Evolutionary conservation across 768 basidiomycete genomes (phyloP).

Genomic region (Filobasidium wieringae): DNA sequence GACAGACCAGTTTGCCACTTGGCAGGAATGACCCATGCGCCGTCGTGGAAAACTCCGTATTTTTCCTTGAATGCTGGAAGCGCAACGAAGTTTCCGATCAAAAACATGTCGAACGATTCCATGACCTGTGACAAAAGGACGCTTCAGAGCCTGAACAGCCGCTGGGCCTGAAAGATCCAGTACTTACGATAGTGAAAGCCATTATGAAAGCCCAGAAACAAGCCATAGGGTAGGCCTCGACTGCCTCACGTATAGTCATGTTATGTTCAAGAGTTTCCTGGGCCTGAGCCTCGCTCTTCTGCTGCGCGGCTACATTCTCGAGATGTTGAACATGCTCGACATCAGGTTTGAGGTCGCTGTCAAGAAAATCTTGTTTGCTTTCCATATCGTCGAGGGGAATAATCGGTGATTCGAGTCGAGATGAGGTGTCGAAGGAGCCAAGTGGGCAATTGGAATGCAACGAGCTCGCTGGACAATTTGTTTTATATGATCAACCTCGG

Average conservation of each 20-base stretch:
- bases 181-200: conserved; percentile 9
- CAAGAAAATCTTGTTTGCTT: too few relatives aligned
- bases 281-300: not conserved
- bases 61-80: conserved; percentile 30
- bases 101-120: conserved; percentile 27
- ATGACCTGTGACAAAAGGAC: conserved; percentile 18
- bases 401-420: too few relatives aligned
- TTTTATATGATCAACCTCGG: too few relatives aligned
- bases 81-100: conserved; percentile 13
- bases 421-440: too few relatives aligned
- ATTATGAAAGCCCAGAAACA: conserved; percentile 33
- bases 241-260: conserved; percentile 18
- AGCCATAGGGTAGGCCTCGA: conserved; percentile 37
- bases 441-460: too few relatives aligned
- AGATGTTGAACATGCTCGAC: too few relatives aligned
- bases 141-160: not conserved
- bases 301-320: too few relatives aligned
- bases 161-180: not conserved
- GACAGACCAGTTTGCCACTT: conserved; percentile 36
- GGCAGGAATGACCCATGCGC: conserved; percentile 35
- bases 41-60: conserved; percentile 26
- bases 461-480: too few relatives aligned
- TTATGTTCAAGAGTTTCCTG: not conserved
- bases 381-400: too few relatives aligned
- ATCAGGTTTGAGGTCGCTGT: too few relatives aligned